phyloP scores from a whole-genome alignment of 163 green algal genomes.

The Chlamydomonas reinhardtii region DNA sequence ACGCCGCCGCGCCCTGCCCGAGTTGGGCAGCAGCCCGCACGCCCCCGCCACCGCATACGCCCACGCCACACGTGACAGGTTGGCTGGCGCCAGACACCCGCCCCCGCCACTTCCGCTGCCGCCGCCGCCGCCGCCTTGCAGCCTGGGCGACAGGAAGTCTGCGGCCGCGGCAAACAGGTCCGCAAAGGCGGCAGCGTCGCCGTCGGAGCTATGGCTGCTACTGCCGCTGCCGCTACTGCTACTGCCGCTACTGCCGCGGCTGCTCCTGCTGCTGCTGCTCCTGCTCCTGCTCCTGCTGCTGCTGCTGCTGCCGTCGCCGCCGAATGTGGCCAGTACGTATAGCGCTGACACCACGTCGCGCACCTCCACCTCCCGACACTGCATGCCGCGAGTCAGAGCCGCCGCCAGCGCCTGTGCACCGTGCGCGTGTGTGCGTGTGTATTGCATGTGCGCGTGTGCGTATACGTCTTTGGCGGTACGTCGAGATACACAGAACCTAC shows the following conservation, averaged over 20 bases:
- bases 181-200: no score
- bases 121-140: neutral
- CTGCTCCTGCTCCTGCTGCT: neutral
- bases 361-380: neutral
- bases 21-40: slow-evolving; percentile 13
- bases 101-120: no score
- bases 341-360: slow-evolving; percentile 23
- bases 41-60: slow-evolving; percentile 18
- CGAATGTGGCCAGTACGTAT: slow-evolving; percentile 7
- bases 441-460: no score
- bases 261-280: neutral
- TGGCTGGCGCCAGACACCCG: neutral
- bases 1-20: no score
- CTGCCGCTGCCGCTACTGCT: no score
- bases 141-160: neutral
- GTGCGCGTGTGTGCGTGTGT: no score
- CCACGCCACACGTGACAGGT: slow-evolving; percentile 17
- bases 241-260: no score
- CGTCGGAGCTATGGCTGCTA: no score
- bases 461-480: no score
- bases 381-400: neutral
- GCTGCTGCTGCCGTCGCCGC: neutral
- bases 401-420: slow-evolving; percentile 19
- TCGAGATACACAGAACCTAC: no score
- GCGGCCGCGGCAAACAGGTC: slow-evolving; percentile 15